Percentiles rank a stretch among this genome's conserved stretches.
Conservation (phyloP, 208 protist species). For the Wallacemonas sp. region DNA sequence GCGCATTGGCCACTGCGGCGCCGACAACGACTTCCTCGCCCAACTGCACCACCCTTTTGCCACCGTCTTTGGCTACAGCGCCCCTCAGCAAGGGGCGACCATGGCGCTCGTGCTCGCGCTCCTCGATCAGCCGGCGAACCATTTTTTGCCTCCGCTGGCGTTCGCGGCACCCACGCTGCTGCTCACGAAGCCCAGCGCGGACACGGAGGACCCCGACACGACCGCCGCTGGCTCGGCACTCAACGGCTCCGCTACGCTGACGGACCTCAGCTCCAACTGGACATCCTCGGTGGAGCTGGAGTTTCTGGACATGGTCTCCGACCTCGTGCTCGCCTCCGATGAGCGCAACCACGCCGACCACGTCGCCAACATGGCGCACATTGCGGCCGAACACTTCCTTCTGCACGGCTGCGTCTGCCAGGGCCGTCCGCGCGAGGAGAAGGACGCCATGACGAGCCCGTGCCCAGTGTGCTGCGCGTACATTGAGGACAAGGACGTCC, state of each 20-base stretch:
- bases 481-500: constrained; percentile 54
- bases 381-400: constrained; percentile 38
- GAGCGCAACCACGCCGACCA: constrained; percentile 45
- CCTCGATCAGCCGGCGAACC: constrained; percentile 44
- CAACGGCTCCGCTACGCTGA: no score
- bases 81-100: constrained; percentile 56
- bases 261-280: no score
- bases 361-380: constrained; percentile 25
- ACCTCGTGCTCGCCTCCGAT: constrained; percentile 69
- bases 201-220: no score
- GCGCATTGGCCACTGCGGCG: constrained; percentile 55
- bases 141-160: constrained; percentile 44
- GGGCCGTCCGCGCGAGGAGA: neutral
- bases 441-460: neutral
- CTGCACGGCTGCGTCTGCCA: constrained; percentile 46
- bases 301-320: constrained; percentile 51
- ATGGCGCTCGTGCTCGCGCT: constrained; percentile 52
- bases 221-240: no score
- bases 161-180: no score
- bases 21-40: constrained; percentile 81
- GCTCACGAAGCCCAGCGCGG: no score
- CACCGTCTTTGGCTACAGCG: constrained; percentile 44
- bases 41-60: constrained; percentile 61
- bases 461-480: constrained; percentile 37
- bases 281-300: constrained; percentile 33